A percentile compares a stretch with the other conserved stretches of the same genome.
Conservation (phyloP, 495 filamentous ascomycete species). For the Aspergillus nanangensis region DNA sequence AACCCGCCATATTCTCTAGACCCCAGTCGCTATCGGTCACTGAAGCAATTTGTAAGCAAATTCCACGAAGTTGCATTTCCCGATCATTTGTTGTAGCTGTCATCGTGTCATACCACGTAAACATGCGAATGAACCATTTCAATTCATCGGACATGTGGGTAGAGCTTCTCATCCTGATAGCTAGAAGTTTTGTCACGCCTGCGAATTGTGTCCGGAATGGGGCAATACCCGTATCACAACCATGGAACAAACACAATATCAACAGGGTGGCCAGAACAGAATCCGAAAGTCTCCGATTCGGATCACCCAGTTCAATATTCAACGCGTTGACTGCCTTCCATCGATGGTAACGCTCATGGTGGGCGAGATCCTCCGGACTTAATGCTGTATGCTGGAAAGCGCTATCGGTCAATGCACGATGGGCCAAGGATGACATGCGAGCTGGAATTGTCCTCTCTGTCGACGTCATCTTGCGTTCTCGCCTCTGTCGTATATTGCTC, state of each 20-base stretch:
- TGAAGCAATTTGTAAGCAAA: slow-evolving; percentile 62
- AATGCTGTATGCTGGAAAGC: slow-evolving; percentile 32
- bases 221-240: slow-evolving; percentile 86
- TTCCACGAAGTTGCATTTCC: slow-evolving; percentile 77
- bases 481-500: slow-evolving; percentile 66
- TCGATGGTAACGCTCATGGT: slow-evolving; percentile 82
- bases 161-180: slow-evolving; percentile 62
- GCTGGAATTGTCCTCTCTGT: slow-evolving; percentile 41
- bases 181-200: slow-evolving; percentile 86
- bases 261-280: slow-evolving; percentile 85
- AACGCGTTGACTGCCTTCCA: slow-evolving; percentile 74
- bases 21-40: slow-evolving; percentile 66
- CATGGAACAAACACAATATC: slow-evolving; percentile 85
- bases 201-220: slow-evolving; percentile 93
- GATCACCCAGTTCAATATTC: slow-evolving; percentile 76
- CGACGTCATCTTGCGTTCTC: slow-evolving; percentile 35
- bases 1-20: slow-evolving; percentile 83
- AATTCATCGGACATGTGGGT: slow-evolving; percentile 61
- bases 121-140: slow-evolving; percentile 93
- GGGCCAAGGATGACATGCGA: slow-evolving; percentile 48
- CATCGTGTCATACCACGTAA: slow-evolving; percentile 95
- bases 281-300: slow-evolving; percentile 69
- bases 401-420: slow-evolving; percentile 40
- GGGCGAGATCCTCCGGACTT: slow-evolving; percentile 31
- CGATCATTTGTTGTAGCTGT: slow-evolving; percentile 88